Percentiles rank a stretch among this genome's conserved stretches.
Conservation (phyloP, 179 eudicot species). For the Beta corolliflora region DNA sequence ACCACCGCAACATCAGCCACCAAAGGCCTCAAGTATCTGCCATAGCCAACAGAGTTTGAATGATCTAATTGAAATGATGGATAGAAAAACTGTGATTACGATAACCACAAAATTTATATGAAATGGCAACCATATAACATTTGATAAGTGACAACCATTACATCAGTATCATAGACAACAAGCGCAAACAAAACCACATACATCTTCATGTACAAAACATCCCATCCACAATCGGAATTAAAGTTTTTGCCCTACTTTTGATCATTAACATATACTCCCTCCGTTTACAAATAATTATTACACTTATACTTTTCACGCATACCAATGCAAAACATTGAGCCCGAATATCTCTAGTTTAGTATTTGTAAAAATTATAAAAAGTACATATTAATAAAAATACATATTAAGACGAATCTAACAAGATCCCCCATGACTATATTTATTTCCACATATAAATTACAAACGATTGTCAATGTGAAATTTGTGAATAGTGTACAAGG, state of each 20-base stretch:
- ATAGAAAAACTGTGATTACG: not conserved
- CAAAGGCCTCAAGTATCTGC: constrained; percentile 82
- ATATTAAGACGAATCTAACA: too few species aligned
- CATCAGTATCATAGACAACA: not conserved
- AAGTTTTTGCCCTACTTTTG: not conserved
- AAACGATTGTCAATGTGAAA: too few species aligned
- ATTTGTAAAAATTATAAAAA: too few species aligned
- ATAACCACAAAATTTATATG: not conserved
- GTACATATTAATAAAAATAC: too few species aligned
- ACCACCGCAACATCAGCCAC: constrained; percentile 97
- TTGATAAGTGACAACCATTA: not conserved
- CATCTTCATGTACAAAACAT: not conserved
- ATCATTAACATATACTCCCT: too few species aligned
- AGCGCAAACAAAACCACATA: not conserved
- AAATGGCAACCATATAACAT: not conserved
- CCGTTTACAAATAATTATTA: too few species aligned
- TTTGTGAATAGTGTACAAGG: too few species aligned
- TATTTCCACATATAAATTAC: too few species aligned
- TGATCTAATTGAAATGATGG: constrained; percentile 1
- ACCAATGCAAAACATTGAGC: too few species aligned
- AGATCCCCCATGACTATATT: too few species aligned
- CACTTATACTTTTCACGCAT: too few species aligned
- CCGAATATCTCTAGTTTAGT: too few species aligned
- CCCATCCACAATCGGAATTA: not conserved
- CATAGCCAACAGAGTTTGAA: constrained; percentile 28